Percentiles rank a stretch among this genome's conserved stretches.
These are phyloP conservation scores for Heracleum sosnowskyi DNA, from an alignment of 129 eudicot species.

Conservation along the genomic window DNA sequence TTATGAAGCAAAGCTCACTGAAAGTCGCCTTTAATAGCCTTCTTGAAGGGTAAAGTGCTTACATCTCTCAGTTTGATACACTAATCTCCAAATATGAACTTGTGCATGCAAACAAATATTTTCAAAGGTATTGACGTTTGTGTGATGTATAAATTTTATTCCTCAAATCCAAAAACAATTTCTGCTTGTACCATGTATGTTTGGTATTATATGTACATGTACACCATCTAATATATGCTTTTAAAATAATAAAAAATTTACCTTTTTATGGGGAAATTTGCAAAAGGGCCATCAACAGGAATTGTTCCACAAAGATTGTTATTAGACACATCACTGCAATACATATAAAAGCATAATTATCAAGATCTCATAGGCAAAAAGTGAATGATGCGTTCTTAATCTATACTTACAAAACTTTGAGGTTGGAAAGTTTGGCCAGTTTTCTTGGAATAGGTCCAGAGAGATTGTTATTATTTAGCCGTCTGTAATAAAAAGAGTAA, in stretches of 20 bases:
- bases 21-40: neutral
- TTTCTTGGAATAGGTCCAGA: constrained; percentile 85
- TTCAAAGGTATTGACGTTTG: neutral
- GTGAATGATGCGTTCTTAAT: neutral
- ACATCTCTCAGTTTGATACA: neutral
- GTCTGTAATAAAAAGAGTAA: constrained; percentile 32
- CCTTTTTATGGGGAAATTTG: constrained; percentile 60
- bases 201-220: too few relatives aligned
- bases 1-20: neutral
- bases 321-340: constrained; percentile 65
- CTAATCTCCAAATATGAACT: neutral
- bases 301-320: constrained; percentile 85
- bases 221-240: too few relatives aligned
- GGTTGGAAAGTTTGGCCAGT: constrained; percentile 54
- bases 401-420: constrained; percentile 72
- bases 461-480: constrained; percentile 67
- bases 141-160: neutral
- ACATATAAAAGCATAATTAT: constrained; percentile 5
- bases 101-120: neutral
- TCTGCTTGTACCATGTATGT: neutral
- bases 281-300: constrained; percentile 84
- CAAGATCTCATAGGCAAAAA: neutral
- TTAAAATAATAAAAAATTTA: constrained; percentile 10
- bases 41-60: neutral
- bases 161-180: neutral